Evolutionary conservation across 768 basidiomycete genomes (phyloP), one percentile per base, ranked within the genome.

Genomic region (Psilocybe cyanescens): DNA sequence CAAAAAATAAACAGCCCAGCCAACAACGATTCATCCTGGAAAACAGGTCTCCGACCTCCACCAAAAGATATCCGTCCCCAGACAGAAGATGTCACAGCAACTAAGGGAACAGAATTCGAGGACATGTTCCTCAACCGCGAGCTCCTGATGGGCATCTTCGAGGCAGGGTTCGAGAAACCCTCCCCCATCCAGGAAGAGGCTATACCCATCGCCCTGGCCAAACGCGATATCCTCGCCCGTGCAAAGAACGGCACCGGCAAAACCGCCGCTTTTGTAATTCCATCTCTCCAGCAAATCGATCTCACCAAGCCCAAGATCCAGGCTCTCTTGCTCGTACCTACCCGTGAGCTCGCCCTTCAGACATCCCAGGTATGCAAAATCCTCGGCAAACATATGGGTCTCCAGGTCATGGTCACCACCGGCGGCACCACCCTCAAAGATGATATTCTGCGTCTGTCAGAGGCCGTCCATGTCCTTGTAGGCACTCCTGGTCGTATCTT

Each of bases 181-280:
- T 97, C 94, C 28, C 97, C 97, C 64, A 98, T 99, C 77, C 97
- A 99, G 83, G 97, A 99, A 86, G 94, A 97, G 81, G 93, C 97
- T 56, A 98, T 98, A 70, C 97, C 97, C 58, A 87, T 94, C 68
- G 95, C 96, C 41, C 88, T 99, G 71, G 88, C 92, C 58, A 92
- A 91, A 69, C 90, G 97, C 72, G 97, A 99, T 79, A 78, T 99
- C 73, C 91, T 97, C 67, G 95, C 95, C 45, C 92, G 95, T 66
- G 95, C 95, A 58, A 96, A 97, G 85, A 94, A 95, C 70, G 93
- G 97, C 65, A 99, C 97, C 3, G 97, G 97, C 66, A 95, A 99
- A 83, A 99, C 97, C 24, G 97, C 96, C 41, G 97, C 97, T 24
- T 99, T 99, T 83, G 94, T 97, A 78, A 99, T 99, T 74, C 97